Conservation (phyloP, 371 early-diverging fungal species). For the Coemansia sp. region DNA sequence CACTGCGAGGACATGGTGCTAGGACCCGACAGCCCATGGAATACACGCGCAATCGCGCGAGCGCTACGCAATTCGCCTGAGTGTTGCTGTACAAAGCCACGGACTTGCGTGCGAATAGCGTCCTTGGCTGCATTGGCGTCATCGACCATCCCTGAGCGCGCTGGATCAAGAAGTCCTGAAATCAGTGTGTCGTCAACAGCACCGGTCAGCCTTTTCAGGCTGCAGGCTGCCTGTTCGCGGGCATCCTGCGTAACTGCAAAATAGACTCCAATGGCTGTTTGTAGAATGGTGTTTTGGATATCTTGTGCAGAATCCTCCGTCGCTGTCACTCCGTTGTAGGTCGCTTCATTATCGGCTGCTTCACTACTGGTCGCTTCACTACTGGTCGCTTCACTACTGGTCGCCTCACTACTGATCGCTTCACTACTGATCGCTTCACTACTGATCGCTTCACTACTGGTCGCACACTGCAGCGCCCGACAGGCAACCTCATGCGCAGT, state of each 20-base stretch:
- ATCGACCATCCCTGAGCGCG: background rate
- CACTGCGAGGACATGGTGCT: conserved; percentile 35
- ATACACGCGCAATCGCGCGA: conserved; percentile 59
- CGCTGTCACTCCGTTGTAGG: background rate
- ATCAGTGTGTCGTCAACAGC: background rate
- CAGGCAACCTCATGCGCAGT: background rate
- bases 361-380: background rate
- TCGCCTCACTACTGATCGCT: too few species aligned
- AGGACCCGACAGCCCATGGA: conserved; percentile 65
- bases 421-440: background rate
- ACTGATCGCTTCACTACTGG: background rate
- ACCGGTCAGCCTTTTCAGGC: conserved; percentile 27
- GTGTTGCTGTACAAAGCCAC: conserved; percentile 29
- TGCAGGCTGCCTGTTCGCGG: conserved; percentile 41
- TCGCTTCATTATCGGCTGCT: background rate
- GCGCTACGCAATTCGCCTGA: conserved; percentile 41
- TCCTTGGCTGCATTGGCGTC: background rate
- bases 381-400: background rate
- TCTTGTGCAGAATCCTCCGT: background rate
- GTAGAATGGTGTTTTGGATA: conserved; percentile 26
- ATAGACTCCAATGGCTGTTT: conserved; percentile 44
- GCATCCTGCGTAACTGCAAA: conserved; percentile 52
- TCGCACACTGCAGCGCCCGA: too few species aligned
- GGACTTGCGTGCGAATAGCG: conserved; percentile 25
- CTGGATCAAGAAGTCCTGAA: background rate